phyloP scores from a whole-genome alignment of 164 flowering plant species.

The Buxus sempervirens region DNA sequence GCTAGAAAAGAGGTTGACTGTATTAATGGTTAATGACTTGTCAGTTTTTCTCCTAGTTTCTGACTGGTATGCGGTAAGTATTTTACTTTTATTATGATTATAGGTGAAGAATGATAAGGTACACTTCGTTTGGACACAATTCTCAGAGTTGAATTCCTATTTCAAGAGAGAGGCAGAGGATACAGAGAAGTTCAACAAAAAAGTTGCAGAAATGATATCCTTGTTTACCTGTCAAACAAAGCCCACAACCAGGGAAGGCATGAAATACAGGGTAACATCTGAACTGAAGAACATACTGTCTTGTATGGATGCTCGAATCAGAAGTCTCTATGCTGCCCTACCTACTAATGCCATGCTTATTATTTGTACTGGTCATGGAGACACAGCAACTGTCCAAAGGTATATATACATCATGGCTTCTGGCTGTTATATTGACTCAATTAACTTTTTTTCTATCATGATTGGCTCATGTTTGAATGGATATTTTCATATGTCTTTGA shows the following conservation, averaged over 20 bases:
- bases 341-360: constrained; percentile 83
- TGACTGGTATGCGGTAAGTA: not conserved
- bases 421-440: not conserved
- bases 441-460: too few relatives aligned
- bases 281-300: constrained; percentile 64
- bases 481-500: too few relatives aligned
- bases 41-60: not conserved
- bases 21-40: not conserved
- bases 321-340: constrained; percentile 43
- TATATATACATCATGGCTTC: constrained; percentile 15
- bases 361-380: constrained; percentile 94
- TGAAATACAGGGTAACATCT: constrained; percentile 28
- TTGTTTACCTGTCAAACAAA: constrained; percentile 70
- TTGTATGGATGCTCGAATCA: constrained; percentile 54
- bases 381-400: constrained; percentile 79
- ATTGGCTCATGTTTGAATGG: too few relatives aligned
- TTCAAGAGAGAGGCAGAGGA: constrained; percentile 67
- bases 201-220: constrained; percentile 80
- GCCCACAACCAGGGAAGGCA: constrained; percentile 27
- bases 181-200: constrained; percentile 46
- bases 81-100: constrained; percentile 1
- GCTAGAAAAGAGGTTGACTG: constrained; percentile 74
- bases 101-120: constrained; percentile 74
- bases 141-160: constrained; percentile 79
- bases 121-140: constrained; percentile 87